These are phyloP conservation scores for Hippophae gyantsensis DNA, from an alignment of 306 rosid genomes.

Conservation along the genomic window DNA sequence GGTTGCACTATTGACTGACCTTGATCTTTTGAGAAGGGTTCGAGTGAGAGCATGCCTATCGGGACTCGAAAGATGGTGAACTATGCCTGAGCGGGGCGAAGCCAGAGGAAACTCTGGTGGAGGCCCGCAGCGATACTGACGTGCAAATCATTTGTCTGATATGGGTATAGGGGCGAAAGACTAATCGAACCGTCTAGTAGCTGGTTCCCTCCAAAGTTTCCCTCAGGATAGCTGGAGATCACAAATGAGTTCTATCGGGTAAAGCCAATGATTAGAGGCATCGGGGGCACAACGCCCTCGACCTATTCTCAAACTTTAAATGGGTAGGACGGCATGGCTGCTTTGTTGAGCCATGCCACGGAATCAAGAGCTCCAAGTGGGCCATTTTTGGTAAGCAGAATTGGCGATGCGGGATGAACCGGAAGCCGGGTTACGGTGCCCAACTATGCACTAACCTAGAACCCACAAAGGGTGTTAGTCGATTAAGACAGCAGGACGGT, in stretches of 20 bases:
- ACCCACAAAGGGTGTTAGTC: too few species aligned
- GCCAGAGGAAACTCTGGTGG: slow-evolving; percentile 35
- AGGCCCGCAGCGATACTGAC: slow-evolving; percentile 28
- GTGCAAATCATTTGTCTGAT: slow-evolving; percentile 21
- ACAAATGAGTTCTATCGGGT: background rate
- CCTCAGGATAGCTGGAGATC: slow-evolving; percentile 2
- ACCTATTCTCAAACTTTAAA: slow-evolving; percentile 2
- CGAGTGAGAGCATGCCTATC: background rate
- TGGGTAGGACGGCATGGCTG: background rate
- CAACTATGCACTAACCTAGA: too few species aligned
- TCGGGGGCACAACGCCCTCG: background rate
- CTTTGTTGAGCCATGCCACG: background rate
- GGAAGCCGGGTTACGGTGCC: too few species aligned
- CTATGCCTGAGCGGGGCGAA: slow-evolving; percentile 28
- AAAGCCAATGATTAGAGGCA: slow-evolving; percentile 5
- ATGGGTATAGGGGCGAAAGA: slow-evolving; percentile 26
- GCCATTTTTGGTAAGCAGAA: slow-evolving; percentile 7
- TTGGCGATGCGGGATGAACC: background rate
- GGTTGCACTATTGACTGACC: too few species aligned
- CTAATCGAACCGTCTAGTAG: slow-evolving; percentile 24
- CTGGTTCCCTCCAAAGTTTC: slow-evolving; percentile 21
- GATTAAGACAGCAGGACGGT: too few species aligned
- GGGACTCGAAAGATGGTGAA: background rate
- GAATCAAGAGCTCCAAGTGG: background rate
- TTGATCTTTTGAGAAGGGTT: background rate